These are phyloP conservation scores for Telopea speciosissima DNA, from an alignment of 177 flowering plant genomes.

Conservation along the genomic window DNA sequence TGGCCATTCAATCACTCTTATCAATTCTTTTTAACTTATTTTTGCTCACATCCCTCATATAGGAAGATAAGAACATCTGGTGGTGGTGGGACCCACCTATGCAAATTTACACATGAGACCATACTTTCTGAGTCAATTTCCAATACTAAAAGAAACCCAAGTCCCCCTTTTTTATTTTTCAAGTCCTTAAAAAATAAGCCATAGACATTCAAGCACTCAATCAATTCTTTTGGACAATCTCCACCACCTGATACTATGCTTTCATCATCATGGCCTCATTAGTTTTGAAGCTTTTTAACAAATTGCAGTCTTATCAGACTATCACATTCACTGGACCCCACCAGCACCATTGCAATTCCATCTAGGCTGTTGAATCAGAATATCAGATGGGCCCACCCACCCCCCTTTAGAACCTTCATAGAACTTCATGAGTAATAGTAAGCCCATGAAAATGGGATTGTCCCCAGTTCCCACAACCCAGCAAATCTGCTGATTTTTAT, in stretches of 20 bases:
- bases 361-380: neutral
- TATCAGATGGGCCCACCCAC: neutral
- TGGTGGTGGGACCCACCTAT: neutral
- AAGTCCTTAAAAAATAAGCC: neutral
- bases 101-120: neutral
- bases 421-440: neutral
- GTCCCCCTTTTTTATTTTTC: neutral
- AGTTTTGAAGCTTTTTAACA: neutral
- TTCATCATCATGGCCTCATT: neutral
- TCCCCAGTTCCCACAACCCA: neutral
- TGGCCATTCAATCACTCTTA: too few species aligned
- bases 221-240: neutral
- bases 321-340: neutral
- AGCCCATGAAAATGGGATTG: neutral
- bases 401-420: neutral
- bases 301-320: neutral
- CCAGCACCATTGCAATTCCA: neutral
- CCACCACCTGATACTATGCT: neutral
- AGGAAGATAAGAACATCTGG: neutral
- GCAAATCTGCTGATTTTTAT: neutral
- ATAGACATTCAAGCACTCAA: neutral
- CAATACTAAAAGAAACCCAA: neutral
- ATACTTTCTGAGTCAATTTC: neutral
- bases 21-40: too few species aligned
- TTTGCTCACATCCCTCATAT: too few species aligned